Conservation (phyloP, 2,329 filamentous ascomycete species). For the Colletotrichum costaricense region DNA sequence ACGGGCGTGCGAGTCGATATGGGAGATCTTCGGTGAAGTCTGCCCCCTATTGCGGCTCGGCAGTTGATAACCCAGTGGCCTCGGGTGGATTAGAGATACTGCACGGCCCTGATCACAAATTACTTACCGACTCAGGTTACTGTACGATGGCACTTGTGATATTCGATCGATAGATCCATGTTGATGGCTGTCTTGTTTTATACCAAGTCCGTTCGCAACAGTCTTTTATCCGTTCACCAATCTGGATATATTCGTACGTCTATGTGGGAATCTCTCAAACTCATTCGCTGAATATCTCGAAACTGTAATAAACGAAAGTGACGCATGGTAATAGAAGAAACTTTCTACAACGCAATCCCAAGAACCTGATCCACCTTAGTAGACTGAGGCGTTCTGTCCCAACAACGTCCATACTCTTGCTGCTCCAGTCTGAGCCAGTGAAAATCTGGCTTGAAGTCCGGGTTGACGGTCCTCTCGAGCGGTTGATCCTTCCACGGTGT, state of each 20-base stretch:
- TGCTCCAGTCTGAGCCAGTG: conserved; percentile 28
- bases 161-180: not conserved
- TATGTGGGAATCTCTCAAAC: not conserved
- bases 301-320: not conserved
- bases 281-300: not conserved
- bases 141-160: not conserved
- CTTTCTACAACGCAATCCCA: conserved; percentile 21
- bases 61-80: not conserved
- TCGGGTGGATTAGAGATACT: not conserved
- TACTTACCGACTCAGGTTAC: not conserved
- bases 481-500: conserved; percentile 29
- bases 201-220: not conserved
- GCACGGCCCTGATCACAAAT: not conserved
- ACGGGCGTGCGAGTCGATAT: not conserved
- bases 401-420: not conserved
- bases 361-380: conserved; percentile 23
- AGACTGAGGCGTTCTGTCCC: not conserved
- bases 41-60: not conserved
- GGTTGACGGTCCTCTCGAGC: conserved; percentile 8
- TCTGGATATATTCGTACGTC: not conserved
- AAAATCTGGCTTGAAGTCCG: conserved; percentile 25
- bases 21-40: not conserved
- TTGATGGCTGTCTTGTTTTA: not conserved
- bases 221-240: not conserved
- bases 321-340: not conserved